phyloP scores from a whole-genome alignment of 495 filamentous ascomycete species.

The Penicillium pancosmium region DNA sequence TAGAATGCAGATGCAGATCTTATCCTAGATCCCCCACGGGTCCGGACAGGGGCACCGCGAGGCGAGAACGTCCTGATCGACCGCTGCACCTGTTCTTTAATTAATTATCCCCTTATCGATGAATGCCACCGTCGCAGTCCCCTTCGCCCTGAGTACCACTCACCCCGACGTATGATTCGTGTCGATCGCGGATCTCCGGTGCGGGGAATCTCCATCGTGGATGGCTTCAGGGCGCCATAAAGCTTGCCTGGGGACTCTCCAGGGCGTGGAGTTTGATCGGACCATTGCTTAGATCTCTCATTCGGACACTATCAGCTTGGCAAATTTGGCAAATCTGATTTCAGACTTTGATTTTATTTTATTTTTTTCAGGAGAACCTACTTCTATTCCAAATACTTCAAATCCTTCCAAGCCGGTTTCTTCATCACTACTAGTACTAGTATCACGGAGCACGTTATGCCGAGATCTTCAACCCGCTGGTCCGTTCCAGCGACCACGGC shows the following conservation, averaged over 20 bases:
- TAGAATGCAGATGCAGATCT: background rate
- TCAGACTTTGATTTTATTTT: background rate
- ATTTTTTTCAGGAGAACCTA: background rate
- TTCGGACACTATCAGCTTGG: background rate
- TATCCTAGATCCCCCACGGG: too few relatives aligned
- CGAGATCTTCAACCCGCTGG: conserved; percentile 11
- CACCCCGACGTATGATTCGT: conserved; percentile 20
- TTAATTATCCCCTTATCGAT: conserved; percentile 8
- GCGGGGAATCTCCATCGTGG: conserved; percentile 19
- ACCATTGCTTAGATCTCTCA: background rate
- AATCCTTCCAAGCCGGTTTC: background rate
- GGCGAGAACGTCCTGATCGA: conserved; percentile 2
- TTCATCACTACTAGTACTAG: background rate
- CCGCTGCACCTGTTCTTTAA: background rate
- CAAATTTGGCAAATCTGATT: conserved; percentile 2
- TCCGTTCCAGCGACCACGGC: background rate
- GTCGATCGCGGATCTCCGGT: conserved; percentile 18
- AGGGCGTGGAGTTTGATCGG: background rate
- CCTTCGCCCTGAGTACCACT: conserved; percentile 8
- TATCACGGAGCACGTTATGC: conserved; percentile 4
- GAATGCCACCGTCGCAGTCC: conserved; percentile 22
- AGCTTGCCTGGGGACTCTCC: background rate
- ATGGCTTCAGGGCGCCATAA: conserved; percentile 1
- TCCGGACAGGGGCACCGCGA: background rate
- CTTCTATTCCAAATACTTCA: background rate